Evolutionary conservation across 805 yeast species (phyloP).

Genomic region (Hanseniaspora lindneri): DNA sequence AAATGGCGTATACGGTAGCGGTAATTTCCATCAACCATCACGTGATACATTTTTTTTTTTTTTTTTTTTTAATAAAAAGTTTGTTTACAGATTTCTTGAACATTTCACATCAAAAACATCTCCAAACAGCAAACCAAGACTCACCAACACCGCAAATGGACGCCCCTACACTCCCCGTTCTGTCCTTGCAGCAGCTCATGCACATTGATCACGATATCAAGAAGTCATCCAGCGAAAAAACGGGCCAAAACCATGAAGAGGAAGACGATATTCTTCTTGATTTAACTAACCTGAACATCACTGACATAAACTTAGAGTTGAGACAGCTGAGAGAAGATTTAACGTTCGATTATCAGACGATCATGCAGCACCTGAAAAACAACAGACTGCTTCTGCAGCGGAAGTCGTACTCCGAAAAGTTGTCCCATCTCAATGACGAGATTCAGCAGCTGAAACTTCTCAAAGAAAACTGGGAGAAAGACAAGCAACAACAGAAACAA

Average conservation of each 20-base stretch:
- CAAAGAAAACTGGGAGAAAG: slow-evolving; percentile 2
- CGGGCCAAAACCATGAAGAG: neutral
- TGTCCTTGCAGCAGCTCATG: slow-evolving; percentile 8
- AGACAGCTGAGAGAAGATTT: slow-evolving; percentile 9
- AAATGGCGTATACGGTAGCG: too few relatives aligned
- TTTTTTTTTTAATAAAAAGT: too few relatives aligned
- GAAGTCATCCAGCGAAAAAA: neutral
- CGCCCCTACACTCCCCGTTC: slow-evolving; percentile 10
- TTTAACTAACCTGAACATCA: neutral
- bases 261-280: slow-evolving; percentile 3
- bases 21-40: too few relatives aligned
- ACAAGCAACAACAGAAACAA: slow-evolving; percentile 7
- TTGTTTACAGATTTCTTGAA: too few relatives aligned
- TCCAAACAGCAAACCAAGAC: neutral
- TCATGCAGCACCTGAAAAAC: slow-evolving; percentile 10
- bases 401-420: slow-evolving; percentile 3
- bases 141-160: neutral
- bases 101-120: too few relatives aligned
- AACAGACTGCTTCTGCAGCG: neutral
- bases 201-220: neutral
- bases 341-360: slow-evolving; percentile 9
- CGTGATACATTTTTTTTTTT: neutral
- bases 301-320: slow-evolving; percentile 5
- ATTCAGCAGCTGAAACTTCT: neutral
- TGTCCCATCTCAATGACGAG: neutral